A percentile compares a stretch with the other conserved stretches of the same genome.
phyloP scores from a whole-genome alignment of 1,139 yeast species.

The Suhomyces guaymorum region DNA sequence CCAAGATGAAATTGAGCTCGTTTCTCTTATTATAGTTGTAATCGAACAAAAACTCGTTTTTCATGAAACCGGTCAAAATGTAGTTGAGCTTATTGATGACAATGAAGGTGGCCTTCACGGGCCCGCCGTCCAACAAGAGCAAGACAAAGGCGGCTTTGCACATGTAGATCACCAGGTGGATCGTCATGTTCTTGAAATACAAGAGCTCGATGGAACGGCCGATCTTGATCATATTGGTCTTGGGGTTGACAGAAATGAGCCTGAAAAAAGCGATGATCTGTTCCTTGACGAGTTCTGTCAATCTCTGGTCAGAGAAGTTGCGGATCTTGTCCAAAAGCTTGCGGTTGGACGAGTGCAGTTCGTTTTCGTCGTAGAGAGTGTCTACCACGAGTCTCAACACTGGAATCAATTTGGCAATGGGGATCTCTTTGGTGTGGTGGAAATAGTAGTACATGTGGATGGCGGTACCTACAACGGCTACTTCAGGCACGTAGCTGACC shows the following conservation, averaged over 20 bases:
- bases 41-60: constrained; percentile 49
- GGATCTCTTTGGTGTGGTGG: constrained; percentile 15
- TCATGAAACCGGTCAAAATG: constrained; percentile 42
- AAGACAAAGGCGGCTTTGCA: constrained; percentile 39
- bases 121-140: constrained; percentile 16
- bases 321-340: constrained; percentile 19
- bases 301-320: constrained; percentile 16
- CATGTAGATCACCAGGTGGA: constrained; percentile 43
- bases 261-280: constrained; percentile 39
- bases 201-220: constrained; percentile 44
- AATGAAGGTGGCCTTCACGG: constrained; percentile 16
- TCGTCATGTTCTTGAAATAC: constrained; percentile 45
- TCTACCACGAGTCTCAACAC: constrained; percentile 26
- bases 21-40: constrained; percentile 38
- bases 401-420: constrained; percentile 32
- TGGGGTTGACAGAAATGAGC: constrained; percentile 33
- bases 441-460: constrained; percentile 36
- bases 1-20: constrained; percentile 32
- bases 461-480: constrained; percentile 42
- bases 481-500: constrained; percentile 38
- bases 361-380: constrained; percentile 26
- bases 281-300: constrained; percentile 25
- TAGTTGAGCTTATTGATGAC: constrained; percentile 32
- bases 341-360: constrained; percentile 23
- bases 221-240: constrained; percentile 29